These are phyloP conservation scores for Fragilariopsis cylindrus DNA, from an alignment of 108 stramenopile genomes.

Conservation along the genomic window DNA sequence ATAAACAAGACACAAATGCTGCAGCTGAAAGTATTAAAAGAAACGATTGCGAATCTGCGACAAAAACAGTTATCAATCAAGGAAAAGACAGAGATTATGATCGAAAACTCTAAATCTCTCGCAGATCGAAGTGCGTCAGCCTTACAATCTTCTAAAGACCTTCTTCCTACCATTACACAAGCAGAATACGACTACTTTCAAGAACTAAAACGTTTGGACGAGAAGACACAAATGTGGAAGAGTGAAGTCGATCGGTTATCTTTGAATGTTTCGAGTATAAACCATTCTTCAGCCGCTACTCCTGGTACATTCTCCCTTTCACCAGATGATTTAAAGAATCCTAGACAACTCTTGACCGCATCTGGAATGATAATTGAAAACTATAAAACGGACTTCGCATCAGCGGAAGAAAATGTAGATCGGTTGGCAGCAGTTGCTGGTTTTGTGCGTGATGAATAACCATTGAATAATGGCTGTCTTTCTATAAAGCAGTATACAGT, in stretches of 20 bases:
- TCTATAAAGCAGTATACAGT: background rate
- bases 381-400: slow-evolving; percentile 14
- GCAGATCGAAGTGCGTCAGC: slow-evolving; percentile 62
- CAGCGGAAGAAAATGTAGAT: slow-evolving; percentile 22
- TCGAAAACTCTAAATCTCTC: slow-evolving; percentile 49
- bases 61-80: slow-evolving; percentile 32
- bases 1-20: slow-evolving; percentile 49
- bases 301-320: background rate
- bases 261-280: slow-evolving; percentile 4
- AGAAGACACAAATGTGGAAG: slow-evolving; percentile 53
- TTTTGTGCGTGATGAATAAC: slow-evolving; percentile 17
- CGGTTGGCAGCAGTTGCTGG: slow-evolving; percentile 26
- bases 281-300: slow-evolving; percentile 9
- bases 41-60: slow-evolving; percentile 43
- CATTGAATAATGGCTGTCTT: background rate
- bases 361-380: slow-evolving; percentile 5
- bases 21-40: slow-evolving; percentile 45
- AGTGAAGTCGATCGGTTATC: slow-evolving; percentile 31
- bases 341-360: slow-evolving; percentile 16
- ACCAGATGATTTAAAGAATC: background rate
- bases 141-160: slow-evolving; percentile 56
- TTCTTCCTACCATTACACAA: slow-evolving; percentile 68
- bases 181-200: slow-evolving; percentile 74
- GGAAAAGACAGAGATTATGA: slow-evolving; percentile 41
- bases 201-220: slow-evolving; percentile 52